Evolutionary conservation across 2,329 filamentous ascomycete species (phyloP).

Genomic region (Xylogone sp.): DNA sequence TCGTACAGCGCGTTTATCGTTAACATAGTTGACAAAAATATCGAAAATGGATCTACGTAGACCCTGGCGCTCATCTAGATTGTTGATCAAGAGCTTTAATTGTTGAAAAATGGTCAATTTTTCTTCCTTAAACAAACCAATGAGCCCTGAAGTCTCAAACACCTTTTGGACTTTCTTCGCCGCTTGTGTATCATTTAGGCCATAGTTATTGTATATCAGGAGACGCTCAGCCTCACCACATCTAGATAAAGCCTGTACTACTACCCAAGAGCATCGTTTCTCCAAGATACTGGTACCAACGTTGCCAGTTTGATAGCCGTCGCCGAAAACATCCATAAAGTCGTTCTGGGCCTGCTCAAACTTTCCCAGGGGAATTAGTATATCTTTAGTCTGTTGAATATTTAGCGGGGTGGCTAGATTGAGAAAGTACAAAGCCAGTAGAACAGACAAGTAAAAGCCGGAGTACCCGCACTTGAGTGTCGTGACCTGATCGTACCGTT

Average conservation of each 20-base stretch:
- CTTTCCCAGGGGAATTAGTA: conserved; percentile 91
- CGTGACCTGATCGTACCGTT: conserved; percentile 95
- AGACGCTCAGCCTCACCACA: conserved; percentile 78
- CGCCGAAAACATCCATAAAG: conserved; percentile 94
- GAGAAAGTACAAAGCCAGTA: conserved; percentile 77
- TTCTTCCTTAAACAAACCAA: no score
- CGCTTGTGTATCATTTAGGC: conserved; percentile 35
- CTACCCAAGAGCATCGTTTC: conserved; percentile 97
- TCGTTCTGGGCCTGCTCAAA: conserved; percentile 99
- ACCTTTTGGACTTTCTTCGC: no score
- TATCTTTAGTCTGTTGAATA: conserved; percentile 79
- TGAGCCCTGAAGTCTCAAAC: no score
- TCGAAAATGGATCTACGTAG: no score
- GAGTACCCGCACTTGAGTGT: conserved; percentile 99
- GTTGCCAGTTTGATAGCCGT: conserved; percentile 87
- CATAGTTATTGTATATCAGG: conserved; percentile 85
- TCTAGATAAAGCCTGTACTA: conserved; percentile 83
- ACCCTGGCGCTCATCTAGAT: no score
- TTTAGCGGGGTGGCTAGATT: conserved; percentile 79
- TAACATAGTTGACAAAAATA: no score
- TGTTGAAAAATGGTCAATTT: no score
- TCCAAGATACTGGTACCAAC: conserved; percentile 97
- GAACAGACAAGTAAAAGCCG: conserved; percentile 94
- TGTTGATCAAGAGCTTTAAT: no score
- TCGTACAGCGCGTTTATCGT: no score